These are phyloP conservation scores for Quercus rubra DNA, from an alignment of 306 rosid species.

Conservation along the genomic window DNA sequence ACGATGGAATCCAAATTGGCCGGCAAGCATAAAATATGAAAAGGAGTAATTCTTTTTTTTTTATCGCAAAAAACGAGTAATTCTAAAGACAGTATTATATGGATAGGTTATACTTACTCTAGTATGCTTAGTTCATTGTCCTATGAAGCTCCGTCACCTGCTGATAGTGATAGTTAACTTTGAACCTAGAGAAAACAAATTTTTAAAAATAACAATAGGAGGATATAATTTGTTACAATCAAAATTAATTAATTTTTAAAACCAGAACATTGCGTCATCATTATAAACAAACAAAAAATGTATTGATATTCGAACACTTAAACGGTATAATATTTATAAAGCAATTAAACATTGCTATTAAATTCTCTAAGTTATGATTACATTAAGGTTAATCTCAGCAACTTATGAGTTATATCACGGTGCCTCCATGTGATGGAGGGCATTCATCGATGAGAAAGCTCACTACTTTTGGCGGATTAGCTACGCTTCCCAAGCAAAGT, in stretches of 20 bases:
- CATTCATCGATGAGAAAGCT: constrained; percentile 39
- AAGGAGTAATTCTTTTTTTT: constrained; percentile 2
- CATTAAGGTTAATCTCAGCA: not conserved
- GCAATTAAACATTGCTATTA: not conserved
- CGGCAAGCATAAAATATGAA: constrained; percentile 21
- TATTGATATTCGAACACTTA: constrained; percentile 7
- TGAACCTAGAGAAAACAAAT: not conserved
- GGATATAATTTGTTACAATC: not conserved
- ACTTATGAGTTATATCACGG: not conserved
- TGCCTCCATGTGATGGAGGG: constrained; percentile 41
- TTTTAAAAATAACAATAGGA: not conserved
- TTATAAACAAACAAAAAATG: constrained; percentile 15
- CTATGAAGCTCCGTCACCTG: not conserved
- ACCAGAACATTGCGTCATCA: constrained; percentile 21
- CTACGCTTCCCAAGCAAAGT: constrained; percentile 48
- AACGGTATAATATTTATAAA: constrained; percentile 13
- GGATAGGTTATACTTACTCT: constrained; percentile 10
- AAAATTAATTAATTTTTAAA: not conserved
- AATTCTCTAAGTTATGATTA: not conserved
- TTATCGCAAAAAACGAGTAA: not conserved
- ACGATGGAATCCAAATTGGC: constrained; percentile 15
- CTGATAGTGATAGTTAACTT: not conserved
- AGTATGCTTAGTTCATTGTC: not conserved
- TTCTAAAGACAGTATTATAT: constrained; percentile 1
- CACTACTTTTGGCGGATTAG: constrained; percentile 45